A percentile compares a stretch with the other conserved stretches of the same genome.
These are phyloP conservation scores for Suillus cothurnatus DNA, from an alignment of 768 basidiomycete species.

Conservation along the genomic window DNA sequence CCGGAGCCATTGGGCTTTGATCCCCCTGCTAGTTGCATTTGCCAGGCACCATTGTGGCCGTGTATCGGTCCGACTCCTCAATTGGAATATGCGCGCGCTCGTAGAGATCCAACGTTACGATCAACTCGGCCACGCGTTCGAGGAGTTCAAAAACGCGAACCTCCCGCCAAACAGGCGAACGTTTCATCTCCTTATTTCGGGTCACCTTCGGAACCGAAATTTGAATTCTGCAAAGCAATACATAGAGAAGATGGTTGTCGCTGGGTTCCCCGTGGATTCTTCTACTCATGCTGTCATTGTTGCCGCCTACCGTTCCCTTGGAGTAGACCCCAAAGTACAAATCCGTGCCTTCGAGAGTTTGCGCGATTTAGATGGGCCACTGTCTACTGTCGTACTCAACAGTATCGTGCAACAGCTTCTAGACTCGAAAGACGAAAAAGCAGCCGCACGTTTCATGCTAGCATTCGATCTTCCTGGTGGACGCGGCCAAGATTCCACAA, in stretches of 20 bases:
- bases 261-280: conserved; percentile 54
- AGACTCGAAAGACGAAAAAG: conserved; percentile 52
- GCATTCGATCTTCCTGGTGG: conserved; percentile 40
- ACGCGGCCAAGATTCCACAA: conserved; percentile 17
- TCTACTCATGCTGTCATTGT: conserved; percentile 64
- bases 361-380: conserved; percentile 37
- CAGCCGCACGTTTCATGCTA: conserved; percentile 49
- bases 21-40: conserved; percentile 50
- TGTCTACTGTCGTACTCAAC: conserved; percentile 65
- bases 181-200: conserved; percentile 68
- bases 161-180: conserved; percentile 60
- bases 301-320: conserved; percentile 59
- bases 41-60: conserved; percentile 51
- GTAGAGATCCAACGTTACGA: conserved; percentile 55
- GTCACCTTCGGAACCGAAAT: conserved; percentile 69
- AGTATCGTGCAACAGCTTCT: conserved; percentile 64
- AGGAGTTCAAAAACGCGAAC: conserved; percentile 49
- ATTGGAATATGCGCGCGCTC: conserved; percentile 69
- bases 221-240: conserved; percentile 53
- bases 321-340: conserved; percentile 57
- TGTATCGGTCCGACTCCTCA: conserved; percentile 58
- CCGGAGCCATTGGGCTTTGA: conserved; percentile 48
- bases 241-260: conserved; percentile 57
- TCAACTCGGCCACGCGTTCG: conserved; percentile 45
- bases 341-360: conserved; percentile 52